Base-by-base conservation (phyloP, 495 filamentous ascomycete species). In the Rusavskia elegans region DNA sequence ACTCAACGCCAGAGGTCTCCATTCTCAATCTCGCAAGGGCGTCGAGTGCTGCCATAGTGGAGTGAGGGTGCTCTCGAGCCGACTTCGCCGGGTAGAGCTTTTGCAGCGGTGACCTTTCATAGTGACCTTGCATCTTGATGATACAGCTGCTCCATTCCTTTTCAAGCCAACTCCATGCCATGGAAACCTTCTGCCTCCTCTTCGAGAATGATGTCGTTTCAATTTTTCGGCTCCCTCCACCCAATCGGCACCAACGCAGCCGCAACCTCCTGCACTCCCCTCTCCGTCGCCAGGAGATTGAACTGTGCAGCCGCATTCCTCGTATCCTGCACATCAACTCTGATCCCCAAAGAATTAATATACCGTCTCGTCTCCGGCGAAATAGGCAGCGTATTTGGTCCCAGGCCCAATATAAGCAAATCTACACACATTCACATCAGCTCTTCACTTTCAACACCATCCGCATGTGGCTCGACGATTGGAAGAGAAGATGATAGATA, bases 291-390 rank as follows among this genome's bases (percentile, higher is more conserved):
- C 45, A 94, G 68, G 57, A 94, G 58, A 63, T 94, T 94, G 60
- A 85, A 94, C 70, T 89, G 87, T 50, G 87, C 83, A 17, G 89
- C 89, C 20, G 92, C 92, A 69, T 96, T 96, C 53, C 87, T 71
- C 36, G 92, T 99, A 71, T 96, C 92, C 64, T 86, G 76, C 13
- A 96, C 75, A 59, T 99, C 92, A 27, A 97, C 70, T 54, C 86
- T 74, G 53, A 99, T 83, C 0, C 92, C 92, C 51, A 97, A 56
- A 21, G 75, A 75, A 58, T 80, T 83, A 51, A 99, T 80, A 55
- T 76, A 70, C 53, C 71, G 70, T 57, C 84, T 78, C 48, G 84
- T 84, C 55, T 78, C 73, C 1, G 86, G 83, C n/a, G 83, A 81
- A 7, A 97, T 59, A 3, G 89, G 87, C 45, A 79, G 66, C 36